Base-by-base conservation (phyloP, 176 grass and related monocot genomes). In the Oryza officinalis region DNA sequence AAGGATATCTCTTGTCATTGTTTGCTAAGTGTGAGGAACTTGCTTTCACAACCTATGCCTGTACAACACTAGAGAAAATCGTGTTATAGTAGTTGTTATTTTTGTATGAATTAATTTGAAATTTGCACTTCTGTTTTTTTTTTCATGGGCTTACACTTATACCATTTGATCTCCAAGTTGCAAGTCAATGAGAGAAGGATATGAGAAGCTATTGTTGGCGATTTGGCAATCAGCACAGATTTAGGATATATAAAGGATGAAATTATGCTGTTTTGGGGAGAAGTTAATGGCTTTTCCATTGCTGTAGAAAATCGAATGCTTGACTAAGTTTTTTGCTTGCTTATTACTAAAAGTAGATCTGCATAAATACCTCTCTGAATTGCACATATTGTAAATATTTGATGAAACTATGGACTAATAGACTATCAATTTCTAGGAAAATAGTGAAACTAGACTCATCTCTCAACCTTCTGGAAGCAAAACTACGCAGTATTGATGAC, bases 391-490 rank as follows among this genome's bases (percentile, higher is more conserved):
- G 38, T 77, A 22, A 5, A 5, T 57, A 41, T 79, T 14, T 50
- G 27, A 71, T 26, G 63, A 68, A 78, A 77, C 8, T 63, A 52
- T 64, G 43, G 4, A 27, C 4, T 47, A 22, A 52, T 64, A 31
- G 4, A 27, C 4, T 47, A 22, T 10, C 0, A 13, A 14, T 70
- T 80, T 87, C 27, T 49, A 87, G 85, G 64, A 87, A 74, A 60
- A 76, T 87, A 69, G 79, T 87, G 11, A 87, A 75, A 76, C 20
- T 87, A 44, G 79, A 87, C 28, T 54, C 78, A 35, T 77, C 71
- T 75, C 85, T 82, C 69, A 60, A 79, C 27, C 85, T 87, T 82
- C 79, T 87, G 9, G 79, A 87, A 69, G 44, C 71, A 47, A 87
- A 69, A 50, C 69, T 76, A 9, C 63, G 63, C 27, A 81, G 71